Evolutionary conservation across 768 basidiomycete species (phyloP).

Genomic region (Pleurotus sapidus): DNA sequence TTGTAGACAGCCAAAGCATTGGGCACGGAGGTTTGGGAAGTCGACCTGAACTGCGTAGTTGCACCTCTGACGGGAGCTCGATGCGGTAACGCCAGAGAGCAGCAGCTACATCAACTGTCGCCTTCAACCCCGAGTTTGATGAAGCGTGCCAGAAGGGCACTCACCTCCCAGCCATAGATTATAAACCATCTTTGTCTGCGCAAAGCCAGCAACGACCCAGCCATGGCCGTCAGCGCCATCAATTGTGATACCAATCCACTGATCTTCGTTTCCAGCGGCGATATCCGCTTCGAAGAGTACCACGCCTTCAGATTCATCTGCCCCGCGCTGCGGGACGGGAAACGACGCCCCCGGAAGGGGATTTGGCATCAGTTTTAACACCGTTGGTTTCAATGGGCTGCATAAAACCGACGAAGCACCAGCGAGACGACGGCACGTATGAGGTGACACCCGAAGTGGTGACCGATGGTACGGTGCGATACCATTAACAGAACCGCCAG

Average conservation of each 20-base stretch:
- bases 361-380: slow-evolving; percentile 62
- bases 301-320: slow-evolving; percentile 73
- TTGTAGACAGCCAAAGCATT: slow-evolving; percentile 68
- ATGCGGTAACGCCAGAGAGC: no score
- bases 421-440: slow-evolving; percentile 36
- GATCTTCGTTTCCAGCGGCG: slow-evolving; percentile 9
- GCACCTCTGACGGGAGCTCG: slow-evolving; percentile 17
- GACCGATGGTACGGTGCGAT: slow-evolving; percentile 47
- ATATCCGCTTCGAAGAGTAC: slow-evolving; percentile 60
- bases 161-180: no score
- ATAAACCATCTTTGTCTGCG: slow-evolving; percentile 7
- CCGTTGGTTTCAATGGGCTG: slow-evolving; percentile 36
- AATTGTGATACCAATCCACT: slow-evolving; percentile 53
- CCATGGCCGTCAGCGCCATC: slow-evolving; percentile 50
- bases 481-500: slow-evolving; percentile 50
- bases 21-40: slow-evolving; percentile 53
- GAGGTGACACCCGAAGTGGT: slow-evolving; percentile 45
- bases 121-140: no score
- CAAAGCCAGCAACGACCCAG: slow-evolving; percentile 62
- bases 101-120: no score
- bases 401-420: slow-evolving; percentile 27
- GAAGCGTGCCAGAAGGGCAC: no score
- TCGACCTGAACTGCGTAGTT: slow-evolving; percentile 40
- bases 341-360: slow-evolving; percentile 52
- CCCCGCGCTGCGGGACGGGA: slow-evolving; percentile 65